phyloP scores from a whole-genome alignment of 2,329 filamentous ascomycete species.

The Epichloe gansuensis region DNA sequence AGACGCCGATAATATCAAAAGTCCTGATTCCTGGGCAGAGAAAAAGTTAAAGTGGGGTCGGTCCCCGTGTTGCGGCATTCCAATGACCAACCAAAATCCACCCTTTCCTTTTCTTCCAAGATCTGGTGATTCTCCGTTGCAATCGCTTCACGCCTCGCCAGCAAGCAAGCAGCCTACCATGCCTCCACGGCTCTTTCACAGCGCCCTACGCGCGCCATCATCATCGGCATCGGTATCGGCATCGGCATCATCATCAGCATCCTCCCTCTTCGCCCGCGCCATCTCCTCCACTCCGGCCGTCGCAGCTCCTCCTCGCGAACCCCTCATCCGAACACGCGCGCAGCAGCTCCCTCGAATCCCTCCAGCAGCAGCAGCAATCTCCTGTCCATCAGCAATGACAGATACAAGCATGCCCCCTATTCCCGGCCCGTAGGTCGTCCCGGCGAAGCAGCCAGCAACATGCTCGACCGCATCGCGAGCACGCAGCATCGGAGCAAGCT shows the following conservation, averaged over 20 bases:
- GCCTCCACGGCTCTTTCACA: constrained; percentile 27
- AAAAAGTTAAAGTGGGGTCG: no score
- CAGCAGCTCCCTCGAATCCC: not conserved
- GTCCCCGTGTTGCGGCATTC: no score
- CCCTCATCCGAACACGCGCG: not conserved
- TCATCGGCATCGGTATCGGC: not conserved
- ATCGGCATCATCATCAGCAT: not conserved
- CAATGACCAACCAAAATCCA: no score
- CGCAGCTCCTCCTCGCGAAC: constrained; percentile 14
- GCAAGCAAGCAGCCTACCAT: constrained; percentile 16
- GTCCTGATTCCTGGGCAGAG: no score
- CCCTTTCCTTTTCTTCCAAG: not conserved
- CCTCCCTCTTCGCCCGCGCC: constrained; percentile 12
- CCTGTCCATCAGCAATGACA: constrained; percentile 12
- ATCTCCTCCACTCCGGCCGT: constrained; percentile 19
- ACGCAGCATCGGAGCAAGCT: constrained; percentile 25
- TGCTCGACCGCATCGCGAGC: constrained; percentile 18
- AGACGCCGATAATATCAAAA: no score
- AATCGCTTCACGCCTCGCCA: not conserved
- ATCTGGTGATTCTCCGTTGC: not conserved
- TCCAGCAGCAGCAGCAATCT: constrained; percentile 11
- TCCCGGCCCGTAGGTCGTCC: not conserved
- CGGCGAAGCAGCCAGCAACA: constrained; percentile 17
- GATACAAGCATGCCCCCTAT: constrained; percentile 6
- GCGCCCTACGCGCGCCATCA: constrained; percentile 11